These are phyloP conservation scores for Cucurbita maxima DNA, from an alignment of 306 rosid genomes.

Conservation along the genomic window DNA sequence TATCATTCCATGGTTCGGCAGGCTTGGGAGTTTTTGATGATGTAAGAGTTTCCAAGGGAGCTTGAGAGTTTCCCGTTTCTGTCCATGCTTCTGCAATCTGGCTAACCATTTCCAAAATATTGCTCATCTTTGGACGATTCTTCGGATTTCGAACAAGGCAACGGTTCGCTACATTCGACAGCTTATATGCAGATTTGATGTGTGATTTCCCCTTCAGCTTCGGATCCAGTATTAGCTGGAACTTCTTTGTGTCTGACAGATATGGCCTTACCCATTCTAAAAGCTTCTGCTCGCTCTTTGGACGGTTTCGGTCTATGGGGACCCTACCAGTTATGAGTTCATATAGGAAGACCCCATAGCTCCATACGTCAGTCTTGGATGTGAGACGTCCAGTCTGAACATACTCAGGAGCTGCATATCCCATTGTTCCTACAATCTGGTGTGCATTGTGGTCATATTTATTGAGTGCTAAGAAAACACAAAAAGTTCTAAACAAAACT, in stretches of 20 bases:
- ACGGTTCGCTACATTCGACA: constrained; percentile 59
- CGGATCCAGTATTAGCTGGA: constrained; percentile 70
- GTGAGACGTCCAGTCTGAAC: constrained; percentile 82
- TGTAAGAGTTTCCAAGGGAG: constrained; percentile 28
- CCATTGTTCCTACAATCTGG: constrained; percentile 92
- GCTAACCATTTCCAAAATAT: constrained; percentile 64
- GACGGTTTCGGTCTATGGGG: constrained; percentile 74
- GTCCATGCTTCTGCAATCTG: constrained; percentile 29
- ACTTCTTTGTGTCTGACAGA: constrained; percentile 58
- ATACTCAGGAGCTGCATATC: constrained; percentile 97
- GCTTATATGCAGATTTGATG: constrained; percentile 53
- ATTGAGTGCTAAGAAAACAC: not conserved
- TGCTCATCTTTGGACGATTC: constrained; percentile 94
- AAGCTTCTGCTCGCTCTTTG: constrained; percentile 89
- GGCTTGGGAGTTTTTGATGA: constrained; percentile 22
- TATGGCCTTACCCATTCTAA: constrained; percentile 89
- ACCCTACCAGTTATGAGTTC: constrained; percentile 93
- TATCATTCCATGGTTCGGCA: constrained; percentile 24
- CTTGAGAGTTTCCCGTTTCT: constrained; percentile 22
- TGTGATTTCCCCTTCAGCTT: constrained; percentile 65
- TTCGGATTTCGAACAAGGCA: constrained; percentile 71
- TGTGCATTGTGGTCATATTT: not conserved
- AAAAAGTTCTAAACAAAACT: not conserved
- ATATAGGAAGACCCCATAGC: constrained; percentile 88
- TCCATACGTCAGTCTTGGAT: constrained; percentile 81